Percentiles rank a stretch among this genome's conserved stretches.
These are phyloP conservation scores for Lagerstroemia fauriei DNA, from an alignment of 441 rosid genomes.

Conservation along the genomic window DNA sequence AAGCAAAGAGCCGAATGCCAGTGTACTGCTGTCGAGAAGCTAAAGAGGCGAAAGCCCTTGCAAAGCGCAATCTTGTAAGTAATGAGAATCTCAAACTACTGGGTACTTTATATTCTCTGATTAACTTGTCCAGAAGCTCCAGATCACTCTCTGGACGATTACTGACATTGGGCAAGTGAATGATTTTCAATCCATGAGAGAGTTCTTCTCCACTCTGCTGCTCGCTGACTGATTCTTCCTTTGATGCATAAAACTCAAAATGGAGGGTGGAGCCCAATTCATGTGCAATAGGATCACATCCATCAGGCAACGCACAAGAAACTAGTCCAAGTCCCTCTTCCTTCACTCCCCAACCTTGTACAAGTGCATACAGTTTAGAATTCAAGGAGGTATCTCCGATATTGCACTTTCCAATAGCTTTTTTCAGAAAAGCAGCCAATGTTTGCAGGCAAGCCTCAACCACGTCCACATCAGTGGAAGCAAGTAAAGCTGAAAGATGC, in stretches of 20 bases:
- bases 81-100: conserved; percentile 76
- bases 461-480: conserved; percentile 94
- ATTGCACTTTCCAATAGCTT: conserved; percentile 75
- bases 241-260: conserved; percentile 82
- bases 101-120: conserved; percentile 75
- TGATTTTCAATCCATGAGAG: conserved; percentile 64
- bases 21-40: conserved; percentile 79
- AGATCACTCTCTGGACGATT: conserved; percentile 63
- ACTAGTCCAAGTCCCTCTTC: conserved; percentile 96
- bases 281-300: conserved; percentile 66
- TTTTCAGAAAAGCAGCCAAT: conserved; percentile 82
- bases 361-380: conserved; percentile 82
- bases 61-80: conserved; percentile 82
- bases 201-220: conserved; percentile 42
- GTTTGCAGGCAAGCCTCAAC: conserved; percentile 91
- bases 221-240: conserved; percentile 40
- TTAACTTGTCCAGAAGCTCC: conserved; percentile 73
- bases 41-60: conserved; percentile 80
- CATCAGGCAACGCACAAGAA: conserved; percentile 66
- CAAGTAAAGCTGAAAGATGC: conserved; percentile 90
- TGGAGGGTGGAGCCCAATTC: conserved; percentile 90
- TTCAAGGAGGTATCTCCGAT: conserved; percentile 77
- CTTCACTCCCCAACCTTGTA: conserved; percentile 99
- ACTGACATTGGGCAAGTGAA: conserved; percentile 67
- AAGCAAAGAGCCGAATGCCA: conserved; percentile 88